phyloP scores from a whole-genome alignment of 345 rosid genomes.

The Eucalyptus cladocalyx region DNA sequence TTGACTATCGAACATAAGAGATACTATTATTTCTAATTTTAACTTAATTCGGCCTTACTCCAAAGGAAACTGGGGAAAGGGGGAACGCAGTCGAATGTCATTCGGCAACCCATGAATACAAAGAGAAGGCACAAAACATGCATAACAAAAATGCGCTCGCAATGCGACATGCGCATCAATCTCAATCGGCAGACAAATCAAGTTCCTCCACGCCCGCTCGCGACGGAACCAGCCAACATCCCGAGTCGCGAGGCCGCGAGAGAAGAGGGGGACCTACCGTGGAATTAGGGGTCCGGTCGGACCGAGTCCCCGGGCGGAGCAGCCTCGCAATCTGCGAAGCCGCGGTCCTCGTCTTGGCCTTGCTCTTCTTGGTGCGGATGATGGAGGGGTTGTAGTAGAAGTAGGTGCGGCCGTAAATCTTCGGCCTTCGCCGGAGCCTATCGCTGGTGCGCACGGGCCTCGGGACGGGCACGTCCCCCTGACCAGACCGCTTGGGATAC shows the following conservation, averaged over 20 bases:
- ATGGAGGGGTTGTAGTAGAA: conserved; percentile 54
- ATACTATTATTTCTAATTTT: background rate
- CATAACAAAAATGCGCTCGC: background rate
- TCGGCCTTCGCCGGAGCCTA: conserved; percentile 92
- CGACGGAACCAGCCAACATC: background rate
- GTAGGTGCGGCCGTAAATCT: conserved; percentile 42
- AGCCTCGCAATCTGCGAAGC: conserved; percentile 92
- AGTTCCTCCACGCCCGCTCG: background rate
- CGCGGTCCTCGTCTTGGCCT: conserved; percentile 79
- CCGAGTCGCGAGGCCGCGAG: background rate
- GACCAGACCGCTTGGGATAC: conserved; percentile 77
- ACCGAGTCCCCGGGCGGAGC: conserved; percentile 52
- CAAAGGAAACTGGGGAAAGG: background rate
- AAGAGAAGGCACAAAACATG: background rate
- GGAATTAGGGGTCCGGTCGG: conserved; percentile 37
- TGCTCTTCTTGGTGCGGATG: conserved; percentile 53
- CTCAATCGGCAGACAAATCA: background rate
- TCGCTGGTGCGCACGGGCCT: conserved; percentile 89
- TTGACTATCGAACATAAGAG: conserved; percentile 36
- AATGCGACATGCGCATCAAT: background rate
- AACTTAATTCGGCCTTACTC: background rate
- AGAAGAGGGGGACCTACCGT: conserved; percentile 25
- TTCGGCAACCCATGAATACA: background rate
- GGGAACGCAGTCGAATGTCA: background rate
- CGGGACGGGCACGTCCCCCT: conserved; percentile 76